Conservation (phyloP, 768 basidiomycete species). For the Boletus subparvulus region DNA sequence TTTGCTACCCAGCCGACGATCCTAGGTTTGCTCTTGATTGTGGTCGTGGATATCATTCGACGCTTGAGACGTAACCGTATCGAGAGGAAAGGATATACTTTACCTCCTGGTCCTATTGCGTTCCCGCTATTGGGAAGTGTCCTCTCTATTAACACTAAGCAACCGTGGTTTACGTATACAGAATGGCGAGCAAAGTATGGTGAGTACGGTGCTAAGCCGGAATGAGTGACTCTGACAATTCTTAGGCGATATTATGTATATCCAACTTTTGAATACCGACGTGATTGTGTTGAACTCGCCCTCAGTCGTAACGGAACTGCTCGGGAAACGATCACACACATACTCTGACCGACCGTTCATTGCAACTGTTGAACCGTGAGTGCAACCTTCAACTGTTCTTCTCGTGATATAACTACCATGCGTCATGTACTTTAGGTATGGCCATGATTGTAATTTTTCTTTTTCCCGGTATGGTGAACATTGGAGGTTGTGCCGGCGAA, state of each 20-base stretch:
- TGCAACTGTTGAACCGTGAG: slow-evolving; percentile 4
- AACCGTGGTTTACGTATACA: slow-evolving; percentile 3
- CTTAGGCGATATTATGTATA: slow-evolving; percentile 9
- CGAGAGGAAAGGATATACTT: neutral
- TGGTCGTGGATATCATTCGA: neutral
- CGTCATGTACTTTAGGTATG: slow-evolving; percentile 1
- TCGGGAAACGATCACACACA: slow-evolving; percentile 14
- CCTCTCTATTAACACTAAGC: neutral
- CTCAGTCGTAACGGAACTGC: neutral
- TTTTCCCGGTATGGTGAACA: neutral
- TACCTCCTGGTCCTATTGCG: slow-evolving; percentile 5
- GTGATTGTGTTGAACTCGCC: slow-evolving; percentile 10
- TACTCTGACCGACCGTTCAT: slow-evolving; percentile 15
- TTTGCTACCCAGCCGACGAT: neutral
- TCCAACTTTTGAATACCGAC: slow-evolving; percentile 1
- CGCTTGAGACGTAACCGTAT: neutral
- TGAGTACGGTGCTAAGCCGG: neutral
- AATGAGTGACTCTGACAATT: neutral
- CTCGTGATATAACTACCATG: neutral
- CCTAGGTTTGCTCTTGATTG: neutral
- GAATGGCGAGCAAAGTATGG: slow-evolving; percentile 3
- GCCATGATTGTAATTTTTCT: neutral
- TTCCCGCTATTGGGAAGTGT: slow-evolving; percentile 5
- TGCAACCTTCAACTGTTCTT: neutral
- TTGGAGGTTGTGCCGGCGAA: slow-evolving; percentile 16